phyloP scores from a whole-genome alignment of 176 grass and related monocot genomes.

The Phyllostachys edulis region DNA sequence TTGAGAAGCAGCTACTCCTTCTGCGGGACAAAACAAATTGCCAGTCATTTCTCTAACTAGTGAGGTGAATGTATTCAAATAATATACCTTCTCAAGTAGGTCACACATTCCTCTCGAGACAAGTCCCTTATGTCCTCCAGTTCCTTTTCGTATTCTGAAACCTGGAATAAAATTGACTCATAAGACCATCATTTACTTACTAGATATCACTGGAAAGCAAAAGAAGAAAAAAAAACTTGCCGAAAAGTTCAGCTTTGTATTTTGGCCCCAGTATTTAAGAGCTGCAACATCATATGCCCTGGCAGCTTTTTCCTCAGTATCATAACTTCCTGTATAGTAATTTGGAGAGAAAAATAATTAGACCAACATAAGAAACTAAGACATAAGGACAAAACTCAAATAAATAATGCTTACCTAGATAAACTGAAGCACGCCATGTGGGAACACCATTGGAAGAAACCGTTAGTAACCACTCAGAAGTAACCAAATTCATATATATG shows the following conservation, averaged over 20 bases:
- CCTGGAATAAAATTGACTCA: constrained; percentile 31
- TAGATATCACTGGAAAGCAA: constrained; percentile 7
- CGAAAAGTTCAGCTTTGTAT: constrained; percentile 76
- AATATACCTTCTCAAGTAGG: constrained; percentile 83
- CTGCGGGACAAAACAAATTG: constrained; percentile 38
- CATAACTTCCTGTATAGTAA: constrained; percentile 75
- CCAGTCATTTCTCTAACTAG: not conserved
- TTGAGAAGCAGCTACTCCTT: constrained; percentile 96
- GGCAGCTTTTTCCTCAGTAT: constrained; percentile 88
- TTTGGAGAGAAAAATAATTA: constrained; percentile 21
- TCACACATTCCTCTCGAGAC: constrained; percentile 79
- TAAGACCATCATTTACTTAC: constrained; percentile 20
- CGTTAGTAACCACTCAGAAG: constrained; percentile 36
- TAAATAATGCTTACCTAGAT: constrained; percentile 71
- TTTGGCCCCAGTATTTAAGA: constrained; percentile 82
- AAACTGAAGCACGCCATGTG: constrained; percentile 72
- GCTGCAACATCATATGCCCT: constrained; percentile 90
- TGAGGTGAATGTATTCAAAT: constrained; percentile 26
- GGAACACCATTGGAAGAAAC: constrained; percentile 41
- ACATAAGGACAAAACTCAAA: not conserved
- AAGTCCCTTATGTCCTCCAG: constrained; percentile 60
- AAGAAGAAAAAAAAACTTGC: constrained; percentile 16
- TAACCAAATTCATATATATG: constrained; percentile 1
- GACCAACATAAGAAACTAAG: not conserved
- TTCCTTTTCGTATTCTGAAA: constrained; percentile 73